These are phyloP conservation scores for Helotiales sp. DNA, from an alignment of 2,329 filamentous ascomycete species.

Conservation along the genomic window DNA sequence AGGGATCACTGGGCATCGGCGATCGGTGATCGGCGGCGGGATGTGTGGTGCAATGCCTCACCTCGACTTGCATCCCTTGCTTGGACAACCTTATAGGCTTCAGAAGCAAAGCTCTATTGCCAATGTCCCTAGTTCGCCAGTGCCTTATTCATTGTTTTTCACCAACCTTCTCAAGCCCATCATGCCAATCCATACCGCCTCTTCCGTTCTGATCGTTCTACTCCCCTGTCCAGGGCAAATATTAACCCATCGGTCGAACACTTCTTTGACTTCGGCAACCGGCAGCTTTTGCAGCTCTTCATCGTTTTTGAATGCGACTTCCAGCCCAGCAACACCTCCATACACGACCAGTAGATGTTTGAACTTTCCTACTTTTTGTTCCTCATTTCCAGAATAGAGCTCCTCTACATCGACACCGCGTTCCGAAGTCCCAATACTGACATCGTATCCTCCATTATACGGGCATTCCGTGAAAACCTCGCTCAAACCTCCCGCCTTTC, in stretches of 20 bases:
- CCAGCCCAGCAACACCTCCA: slow-evolving; percentile 77
- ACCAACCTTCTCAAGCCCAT: slow-evolving; percentile 62
- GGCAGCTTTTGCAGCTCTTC: slow-evolving; percentile 53
- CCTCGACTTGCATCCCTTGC: no score
- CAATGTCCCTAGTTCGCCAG: background rate
- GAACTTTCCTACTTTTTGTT: slow-evolving; percentile 45
- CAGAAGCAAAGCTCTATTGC: no score
- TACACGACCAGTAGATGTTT: slow-evolving; percentile 77
- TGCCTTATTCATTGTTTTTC: slow-evolving; percentile 35
- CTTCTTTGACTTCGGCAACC: slow-evolving; percentile 62
- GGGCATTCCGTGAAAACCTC: slow-evolving; percentile 75
- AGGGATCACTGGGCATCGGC: no score
- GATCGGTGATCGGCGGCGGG: no score
- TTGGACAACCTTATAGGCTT: no score
- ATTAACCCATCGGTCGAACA: slow-evolving; percentile 87
- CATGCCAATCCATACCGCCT: slow-evolving; percentile 77
- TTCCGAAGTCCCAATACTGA: slow-evolving; percentile 83
- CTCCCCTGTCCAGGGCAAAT: slow-evolving; percentile 79
- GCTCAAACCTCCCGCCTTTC: slow-evolving; percentile 66
- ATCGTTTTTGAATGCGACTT: slow-evolving; percentile 69
- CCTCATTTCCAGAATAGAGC: slow-evolving; percentile 29
- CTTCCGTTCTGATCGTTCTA: slow-evolving; percentile 79
- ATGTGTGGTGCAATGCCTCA: no score
- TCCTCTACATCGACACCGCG: slow-evolving; percentile 51
- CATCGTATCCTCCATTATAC: slow-evolving; percentile 76